Evolutionary conservation across 176 grass and related monocot genomes (phyloP).

Genomic region (Oryza longistaminata): DNA sequence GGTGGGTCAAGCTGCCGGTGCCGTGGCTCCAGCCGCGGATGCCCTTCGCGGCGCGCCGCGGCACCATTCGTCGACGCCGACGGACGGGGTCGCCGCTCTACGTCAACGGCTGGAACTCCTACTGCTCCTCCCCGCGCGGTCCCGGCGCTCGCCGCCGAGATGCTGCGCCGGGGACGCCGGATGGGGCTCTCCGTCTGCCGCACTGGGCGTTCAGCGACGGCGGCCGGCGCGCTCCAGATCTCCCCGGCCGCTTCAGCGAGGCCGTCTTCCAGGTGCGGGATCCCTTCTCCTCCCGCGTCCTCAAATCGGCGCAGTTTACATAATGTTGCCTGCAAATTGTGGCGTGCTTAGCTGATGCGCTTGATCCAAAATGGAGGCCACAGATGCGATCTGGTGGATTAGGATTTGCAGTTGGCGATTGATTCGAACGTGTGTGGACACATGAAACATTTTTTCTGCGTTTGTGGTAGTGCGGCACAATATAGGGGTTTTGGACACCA

Average conservation of each 20-base stretch:
- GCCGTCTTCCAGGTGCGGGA: conserved; percentile 68
- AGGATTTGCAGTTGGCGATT: not conserved
- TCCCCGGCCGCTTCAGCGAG: conserved; percentile 71
- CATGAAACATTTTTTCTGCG: not conserved
- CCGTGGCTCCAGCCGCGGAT: conserved; percentile 88
- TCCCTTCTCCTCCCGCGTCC: not conserved
- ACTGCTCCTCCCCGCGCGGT: conserved; percentile 68
- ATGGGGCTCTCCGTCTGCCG: conserved; percentile 86
- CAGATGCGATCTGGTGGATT: not conserved
- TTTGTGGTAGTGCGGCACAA: not conserved
- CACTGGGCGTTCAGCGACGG: conserved; percentile 90
- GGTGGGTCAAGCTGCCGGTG: conserved; percentile 53
- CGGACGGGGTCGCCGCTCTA: conserved; percentile 64
- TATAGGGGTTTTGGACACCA: not conserved
- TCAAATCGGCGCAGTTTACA: not conserved
- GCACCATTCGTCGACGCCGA: conserved; percentile 68
- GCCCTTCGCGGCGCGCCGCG: conserved; percentile 57
- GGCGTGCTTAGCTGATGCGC: not conserved
- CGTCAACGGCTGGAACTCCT: conserved; percentile 96
- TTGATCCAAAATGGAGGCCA: not conserved
- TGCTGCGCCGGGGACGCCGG: conserved; percentile 64
- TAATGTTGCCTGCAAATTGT: not conserved
- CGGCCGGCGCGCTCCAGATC: conserved; percentile 75
- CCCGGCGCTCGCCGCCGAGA: conserved; percentile 53
- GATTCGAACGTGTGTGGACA: not conserved